Conservation (phyloP, 192 early-diverging fungal species). For the Fimicolochytrium jonesii region DNA sequence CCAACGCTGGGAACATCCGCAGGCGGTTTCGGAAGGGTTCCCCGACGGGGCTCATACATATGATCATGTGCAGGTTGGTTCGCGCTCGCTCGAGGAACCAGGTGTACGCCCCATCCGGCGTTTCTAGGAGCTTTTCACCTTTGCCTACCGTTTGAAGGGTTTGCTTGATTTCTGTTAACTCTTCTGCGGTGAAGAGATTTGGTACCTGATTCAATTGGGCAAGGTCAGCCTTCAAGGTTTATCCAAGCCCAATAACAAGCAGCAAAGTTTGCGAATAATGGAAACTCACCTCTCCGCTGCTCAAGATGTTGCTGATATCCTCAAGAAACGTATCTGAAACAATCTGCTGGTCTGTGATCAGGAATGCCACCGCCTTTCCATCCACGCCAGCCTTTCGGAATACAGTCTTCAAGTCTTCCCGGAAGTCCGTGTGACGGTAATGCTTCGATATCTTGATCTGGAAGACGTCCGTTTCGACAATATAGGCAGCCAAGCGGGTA, state of each 20-base stretch:
- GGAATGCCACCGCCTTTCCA: conserved; percentile 50
- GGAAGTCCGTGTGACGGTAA: conserved; percentile 52
- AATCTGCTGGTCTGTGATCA: conserved; percentile 59
- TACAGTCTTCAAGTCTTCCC: conserved; percentile 53
- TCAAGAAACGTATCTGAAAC: conserved; percentile 51
- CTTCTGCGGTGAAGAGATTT: conserved; percentile 49
- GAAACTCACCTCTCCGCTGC: conserved; percentile 52
- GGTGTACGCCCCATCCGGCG: conserved; percentile 33
- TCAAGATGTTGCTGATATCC: conserved; percentile 56
- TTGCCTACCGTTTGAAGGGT: conserved; percentile 28
- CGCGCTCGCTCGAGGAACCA: conserved; percentile 55
- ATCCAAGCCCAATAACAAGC: too few relatives aligned
- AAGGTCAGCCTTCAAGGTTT: too few relatives aligned
- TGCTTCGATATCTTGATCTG: conserved; percentile 62
- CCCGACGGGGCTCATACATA: conserved; percentile 59
- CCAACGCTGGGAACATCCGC: conserved; percentile 54
- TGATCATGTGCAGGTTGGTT: conserved; percentile 49
- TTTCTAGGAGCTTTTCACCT: conserved; percentile 30
- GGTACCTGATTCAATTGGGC: conserved; percentile 48
- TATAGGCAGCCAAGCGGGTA: conserved; percentile 47
- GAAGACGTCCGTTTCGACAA: conserved; percentile 47
- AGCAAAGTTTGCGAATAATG: too few relatives aligned
- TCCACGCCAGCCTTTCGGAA: conserved; percentile 49
- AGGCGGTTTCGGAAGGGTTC: conserved; percentile 54
- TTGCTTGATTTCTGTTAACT: conserved; percentile 48